Conservation (phyloP, 2,329 filamentous ascomycete genomes). For the Neonectria hederae region DNA sequence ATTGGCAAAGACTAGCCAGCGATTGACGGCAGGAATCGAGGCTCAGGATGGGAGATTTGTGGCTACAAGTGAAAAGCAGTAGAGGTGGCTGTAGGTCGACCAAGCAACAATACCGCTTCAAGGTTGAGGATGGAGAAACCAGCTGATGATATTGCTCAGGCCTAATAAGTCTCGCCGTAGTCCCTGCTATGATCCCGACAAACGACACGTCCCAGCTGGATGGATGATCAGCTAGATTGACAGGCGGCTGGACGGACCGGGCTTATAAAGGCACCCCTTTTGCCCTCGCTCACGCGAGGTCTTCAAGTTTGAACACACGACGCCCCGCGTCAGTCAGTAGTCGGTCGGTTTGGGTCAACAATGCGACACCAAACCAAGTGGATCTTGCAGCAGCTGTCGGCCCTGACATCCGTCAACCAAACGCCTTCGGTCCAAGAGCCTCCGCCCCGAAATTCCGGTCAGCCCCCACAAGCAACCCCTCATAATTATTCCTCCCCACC, state of each 20-base stretch:
- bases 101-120: neutral
- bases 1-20: neutral
- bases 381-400: conserved; percentile 39
- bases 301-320: conserved; percentile 2
- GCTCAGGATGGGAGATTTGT: neutral
- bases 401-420: conserved; percentile 41
- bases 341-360: conserved; percentile 16
- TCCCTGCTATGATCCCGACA: conserved; percentile 31
- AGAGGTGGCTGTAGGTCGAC: neutral
- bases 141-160: conserved; percentile 18
- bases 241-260: conserved; percentile 39
- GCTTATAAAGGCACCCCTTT: conserved; percentile 27
- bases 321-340: conserved; percentile 2
- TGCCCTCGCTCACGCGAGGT: conserved; percentile 13
- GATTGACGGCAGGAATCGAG: neutral
- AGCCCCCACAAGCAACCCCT: conserved; percentile 26
- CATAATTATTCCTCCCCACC: conserved; percentile 12
- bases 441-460: conserved; percentile 43
- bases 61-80: neutral
- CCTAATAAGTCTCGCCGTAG: conserved; percentile 1
- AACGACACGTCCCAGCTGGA: conserved; percentile 16
- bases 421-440: conserved; percentile 27
- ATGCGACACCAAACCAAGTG: conserved; percentile 29
- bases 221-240: conserved; percentile 22
- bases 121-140: neutral